These are phyloP conservation scores for Termitomyces sp. DNA, from an alignment of 768 basidiomycete species.

Conservation along the genomic window DNA sequence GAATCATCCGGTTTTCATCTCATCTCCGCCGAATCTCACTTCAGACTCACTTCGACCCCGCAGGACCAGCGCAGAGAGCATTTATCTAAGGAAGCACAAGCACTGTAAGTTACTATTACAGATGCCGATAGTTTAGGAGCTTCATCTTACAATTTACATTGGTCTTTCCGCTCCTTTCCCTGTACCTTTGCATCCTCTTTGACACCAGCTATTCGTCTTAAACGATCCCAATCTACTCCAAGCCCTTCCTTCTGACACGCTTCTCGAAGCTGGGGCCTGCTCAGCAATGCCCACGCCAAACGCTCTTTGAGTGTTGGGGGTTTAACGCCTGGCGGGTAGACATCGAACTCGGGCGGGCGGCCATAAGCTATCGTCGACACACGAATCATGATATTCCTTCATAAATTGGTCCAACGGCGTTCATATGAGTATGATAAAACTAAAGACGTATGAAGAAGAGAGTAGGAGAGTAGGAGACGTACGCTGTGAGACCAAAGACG, in stretches of 20 bases:
- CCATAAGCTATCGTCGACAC: conserved; percentile 42
- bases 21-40: background rate
- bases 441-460: background rate
- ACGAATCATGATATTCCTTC: conserved; percentile 42
- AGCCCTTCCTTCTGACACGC: conserved; percentile 37
- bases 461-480: conserved; percentile 23
- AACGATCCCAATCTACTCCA: conserved; percentile 25
- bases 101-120: background rate
- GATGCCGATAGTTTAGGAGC: background rate
- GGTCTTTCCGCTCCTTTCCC: conserved; percentile 3
- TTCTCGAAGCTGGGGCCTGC: conserved; percentile 30
- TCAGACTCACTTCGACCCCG: background rate
- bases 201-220: conserved; percentile 23
- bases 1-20: background rate
- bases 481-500: conserved; percentile 89
- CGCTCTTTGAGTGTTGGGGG: conserved; percentile 30
- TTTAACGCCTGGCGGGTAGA: conserved; percentile 24
- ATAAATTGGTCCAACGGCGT: background rate
- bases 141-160: conserved; percentile 13
- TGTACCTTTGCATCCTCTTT: conserved; percentile 11
- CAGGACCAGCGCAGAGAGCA: background rate
- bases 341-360: conserved; percentile 40
- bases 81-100: background rate
- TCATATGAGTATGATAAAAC: background rate
- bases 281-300: conserved; percentile 42